Evolutionary conservation across 2,329 filamentous ascomycete species (phyloP).

Genomic region (Coniochaeta prunicola): DNA sequence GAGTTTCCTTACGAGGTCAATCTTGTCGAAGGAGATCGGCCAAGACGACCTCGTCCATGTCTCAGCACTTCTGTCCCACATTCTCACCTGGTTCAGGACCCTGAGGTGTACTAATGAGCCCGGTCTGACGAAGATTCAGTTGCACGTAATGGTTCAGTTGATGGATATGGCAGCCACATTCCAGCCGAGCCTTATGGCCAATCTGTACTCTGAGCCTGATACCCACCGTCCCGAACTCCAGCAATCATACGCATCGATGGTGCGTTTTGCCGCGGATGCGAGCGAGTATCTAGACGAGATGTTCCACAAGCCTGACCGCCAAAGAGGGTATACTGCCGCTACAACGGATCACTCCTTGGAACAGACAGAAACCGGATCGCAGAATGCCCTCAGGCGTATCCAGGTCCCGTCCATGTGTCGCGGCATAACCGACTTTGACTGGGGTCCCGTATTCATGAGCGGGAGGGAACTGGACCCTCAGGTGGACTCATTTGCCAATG

Average conservation of each 20-base stretch:
- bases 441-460: constrained; percentile 1
- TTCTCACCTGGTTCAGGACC: constrained; percentile 14
- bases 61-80: constrained; percentile 21
- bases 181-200: constrained; percentile 11
- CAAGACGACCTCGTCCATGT: constrained; percentile 25
- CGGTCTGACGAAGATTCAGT: constrained; percentile 10
- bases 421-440: neutral
- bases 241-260: neutral
- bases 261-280: constrained; percentile 1
- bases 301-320: neutral
- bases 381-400: neutral
- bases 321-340: neutral
- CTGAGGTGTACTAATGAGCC: constrained; percentile 3
- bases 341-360: neutral
- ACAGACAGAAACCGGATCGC: neutral
- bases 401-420: constrained; percentile 5
- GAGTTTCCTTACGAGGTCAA: constrained; percentile 23
- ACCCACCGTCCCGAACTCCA: neutral
- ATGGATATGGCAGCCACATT: constrained; percentile 10
- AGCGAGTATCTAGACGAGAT: neutral
- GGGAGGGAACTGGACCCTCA: constrained; percentile 17
- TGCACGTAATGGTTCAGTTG: constrained; percentile 17
- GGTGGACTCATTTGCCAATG: constrained; percentile 30
- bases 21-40: constrained; percentile 28
- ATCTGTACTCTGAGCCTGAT: constrained; percentile 4